phyloP scores from a whole-genome alignment of 2,329 filamentous ascomycete genomes.

The Beauveria sp. region DNA sequence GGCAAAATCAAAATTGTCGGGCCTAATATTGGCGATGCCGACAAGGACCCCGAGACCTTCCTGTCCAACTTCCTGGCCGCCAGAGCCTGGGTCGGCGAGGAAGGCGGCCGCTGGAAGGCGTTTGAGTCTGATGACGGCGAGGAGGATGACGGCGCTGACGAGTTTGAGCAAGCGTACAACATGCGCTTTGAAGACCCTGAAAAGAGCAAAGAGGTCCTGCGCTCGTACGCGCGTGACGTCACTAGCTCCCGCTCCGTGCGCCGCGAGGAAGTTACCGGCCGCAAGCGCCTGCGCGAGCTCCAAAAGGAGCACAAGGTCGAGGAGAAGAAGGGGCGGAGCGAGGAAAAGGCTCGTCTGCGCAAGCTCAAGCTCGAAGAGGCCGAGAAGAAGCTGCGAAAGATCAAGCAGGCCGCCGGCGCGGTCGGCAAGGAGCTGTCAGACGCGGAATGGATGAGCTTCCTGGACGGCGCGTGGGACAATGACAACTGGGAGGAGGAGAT shows the following conservation, averaged over 20 bases:
- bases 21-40: constrained; percentile 64
- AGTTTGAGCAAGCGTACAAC: constrained; percentile 91
- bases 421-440: constrained; percentile 58
- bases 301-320: constrained; percentile 72
- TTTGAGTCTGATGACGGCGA: constrained; percentile 94
- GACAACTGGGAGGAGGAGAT: constrained; percentile 88
- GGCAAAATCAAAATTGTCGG: constrained; percentile 42
- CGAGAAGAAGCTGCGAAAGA: constrained; percentile 76
- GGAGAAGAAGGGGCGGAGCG: constrained; percentile 66
- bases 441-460: constrained; percentile 75
- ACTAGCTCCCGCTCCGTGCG: constrained; percentile 77
- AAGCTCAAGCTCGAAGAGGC: constrained; percentile 89
- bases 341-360: constrained; percentile 75
- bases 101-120: constrained; percentile 61
- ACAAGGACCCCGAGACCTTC: constrained; percentile 85
- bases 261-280: constrained; percentile 68
- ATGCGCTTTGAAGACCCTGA: constrained; percentile 88
- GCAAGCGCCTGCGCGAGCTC: constrained; percentile 71
- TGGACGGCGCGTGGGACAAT: constrained; percentile 85
- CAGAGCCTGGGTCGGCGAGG: constrained; percentile 75
- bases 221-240: constrained; percentile 82
- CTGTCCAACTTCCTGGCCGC: constrained; percentile 94
- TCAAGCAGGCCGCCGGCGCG: constrained; percentile 82
- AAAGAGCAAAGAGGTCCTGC: constrained; percentile 79
- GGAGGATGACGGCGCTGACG: constrained; percentile 67